Conservation (phyloP, 164 flowering plant genomes). For the Vitis riparia region DNA sequence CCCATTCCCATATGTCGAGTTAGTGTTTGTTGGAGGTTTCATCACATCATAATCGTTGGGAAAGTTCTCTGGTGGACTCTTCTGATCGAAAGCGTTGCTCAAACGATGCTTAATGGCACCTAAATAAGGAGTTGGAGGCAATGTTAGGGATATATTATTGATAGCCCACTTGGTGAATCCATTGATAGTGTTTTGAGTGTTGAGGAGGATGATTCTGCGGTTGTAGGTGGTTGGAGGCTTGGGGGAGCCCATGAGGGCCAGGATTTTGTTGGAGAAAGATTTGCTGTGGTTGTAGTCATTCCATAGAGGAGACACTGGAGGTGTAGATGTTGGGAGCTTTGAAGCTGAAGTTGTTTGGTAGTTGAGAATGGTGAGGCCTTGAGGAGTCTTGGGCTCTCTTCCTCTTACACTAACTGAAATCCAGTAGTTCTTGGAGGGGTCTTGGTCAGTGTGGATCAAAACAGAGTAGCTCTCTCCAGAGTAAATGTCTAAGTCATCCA, state of each 20-base stretch:
- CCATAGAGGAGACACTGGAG: slow-evolving; percentile 74
- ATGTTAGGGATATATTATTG: slow-evolving; percentile 66
- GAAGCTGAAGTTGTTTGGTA: slow-evolving; percentile 54
- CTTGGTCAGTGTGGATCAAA: slow-evolving; percentile 63
- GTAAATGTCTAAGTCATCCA: slow-evolving; percentile 66
- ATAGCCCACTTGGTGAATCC: slow-evolving; percentile 83
- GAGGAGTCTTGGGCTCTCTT: slow-evolving; percentile 67
- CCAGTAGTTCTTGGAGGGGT: slow-evolving; percentile 75
- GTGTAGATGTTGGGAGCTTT: slow-evolving; percentile 50
- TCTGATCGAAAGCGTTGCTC: slow-evolving; percentile 35
- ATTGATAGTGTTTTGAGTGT: slow-evolving; percentile 73
- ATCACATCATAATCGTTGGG: slow-evolving; percentile 44
- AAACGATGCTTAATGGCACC: slow-evolving; percentile 58
- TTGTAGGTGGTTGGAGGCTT: slow-evolving; percentile 45
- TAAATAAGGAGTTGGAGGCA: slow-evolving; percentile 82
- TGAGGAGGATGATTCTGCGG: slow-evolving; percentile 66
- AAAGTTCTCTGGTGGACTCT: slow-evolving; percentile 53
- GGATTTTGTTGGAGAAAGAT: slow-evolving; percentile 45
- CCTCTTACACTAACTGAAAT: slow-evolving; percentile 59
- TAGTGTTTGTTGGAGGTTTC: slow-evolving; percentile 54
- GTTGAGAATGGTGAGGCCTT: slow-evolving; percentile 67
- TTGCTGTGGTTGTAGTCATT: slow-evolving; percentile 57
- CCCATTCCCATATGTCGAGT: slow-evolving; percentile 49
- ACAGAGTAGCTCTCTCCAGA: slow-evolving; percentile 95
- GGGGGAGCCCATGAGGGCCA: slow-evolving; percentile 44